Evolutionary conservation across 179 eudicot genomes (phyloP), one percentile per base, ranked within the genome.

Genomic region (Nepenthes alata): DNA sequence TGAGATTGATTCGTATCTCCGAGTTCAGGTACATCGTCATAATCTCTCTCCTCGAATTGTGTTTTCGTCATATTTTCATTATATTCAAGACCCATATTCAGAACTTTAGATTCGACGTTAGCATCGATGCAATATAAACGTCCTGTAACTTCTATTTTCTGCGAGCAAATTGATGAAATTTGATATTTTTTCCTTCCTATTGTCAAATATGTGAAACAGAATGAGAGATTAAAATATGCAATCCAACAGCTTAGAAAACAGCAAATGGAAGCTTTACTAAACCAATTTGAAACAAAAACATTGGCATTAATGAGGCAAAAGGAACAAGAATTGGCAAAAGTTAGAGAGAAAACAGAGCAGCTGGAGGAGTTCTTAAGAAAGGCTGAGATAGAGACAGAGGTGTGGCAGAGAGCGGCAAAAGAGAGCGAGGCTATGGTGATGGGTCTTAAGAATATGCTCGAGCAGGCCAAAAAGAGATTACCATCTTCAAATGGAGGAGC

Each of bases 1-100:
- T 61, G 87, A 85, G 51, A 55, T 80, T 65, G 82, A 80, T 13
- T 60, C 41, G 37, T 71, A 67, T 63, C 78, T 85, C 47, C 85
- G 69, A 4, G 12, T 65, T n/a, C 85, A 85, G 85, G 91, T 73
- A 62, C 15, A 1, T 55, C 54, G 4, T 14, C 9, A 50, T 55
- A 25, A 25, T 25, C 8, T 15, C 1, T 59, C 10, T 53, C 38
- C 25, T 25, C 25, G 25, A 25, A 25, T n/a, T 39, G 50, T 11
- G 12, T 15, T 38, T 52, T 53, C 8, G 16, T 2, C 49, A 12
- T 13, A 37, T 9, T 1, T 14, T 9, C 8, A 5, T 39, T 11
- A 15, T 8, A 58, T 9, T 41, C 25, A 25, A 25, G 25, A 25
- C 25, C 25, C 25, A 25, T 25, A 25, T 25, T 25, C 25, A 25